Conservation (phyloP, 345 rosid species). For the Kandelia obovata region DNA sequence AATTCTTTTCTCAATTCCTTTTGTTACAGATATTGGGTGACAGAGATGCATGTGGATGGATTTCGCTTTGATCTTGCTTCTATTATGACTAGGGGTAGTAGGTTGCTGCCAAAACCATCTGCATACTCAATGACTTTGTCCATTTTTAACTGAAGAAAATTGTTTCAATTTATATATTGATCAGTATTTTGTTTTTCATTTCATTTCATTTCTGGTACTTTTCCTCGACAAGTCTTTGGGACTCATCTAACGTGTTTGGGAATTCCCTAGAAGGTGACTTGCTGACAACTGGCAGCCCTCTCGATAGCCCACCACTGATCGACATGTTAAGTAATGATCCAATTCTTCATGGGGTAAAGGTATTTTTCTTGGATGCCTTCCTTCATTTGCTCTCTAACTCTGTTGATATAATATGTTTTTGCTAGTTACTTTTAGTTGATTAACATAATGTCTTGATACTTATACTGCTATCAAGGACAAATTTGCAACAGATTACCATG, state of each 20-base stretch:
- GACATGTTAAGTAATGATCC: slow-evolving; percentile 96
- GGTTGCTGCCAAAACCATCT: slow-evolving; percentile 38
- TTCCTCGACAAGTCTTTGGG: slow-evolving; percentile 66
- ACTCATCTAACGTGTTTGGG: slow-evolving; percentile 81
- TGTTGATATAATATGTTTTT: neutral
- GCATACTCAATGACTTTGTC: slow-evolving; percentile 9
- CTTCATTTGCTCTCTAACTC: neutral
- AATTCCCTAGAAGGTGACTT: slow-evolving; percentile 58
- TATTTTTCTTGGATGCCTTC: slow-evolving; percentile 22
- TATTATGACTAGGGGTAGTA: slow-evolving; percentile 89
- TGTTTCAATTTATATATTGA: slow-evolving; percentile 3
- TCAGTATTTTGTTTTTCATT: slow-evolving; percentile 5
- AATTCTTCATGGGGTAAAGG: slow-evolving; percentile 85
- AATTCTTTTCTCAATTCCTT: slow-evolving; percentile 12
- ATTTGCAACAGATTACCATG: no score
- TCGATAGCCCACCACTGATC: slow-evolving; percentile 76
- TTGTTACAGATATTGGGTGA: slow-evolving; percentile 86
- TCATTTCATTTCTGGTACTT: neutral
- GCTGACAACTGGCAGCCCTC: slow-evolving; percentile 76
- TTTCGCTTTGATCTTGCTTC: slow-evolving; percentile 99
- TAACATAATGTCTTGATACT: neutral
- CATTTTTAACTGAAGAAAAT: neutral
- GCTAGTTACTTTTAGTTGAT: neutral
- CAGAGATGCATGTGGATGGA: slow-evolving; percentile 97
- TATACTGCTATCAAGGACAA: no score